Base-by-base conservation (phyloP, 305 asterid species). In the Fraxinus xanthoxyloides region DNA sequence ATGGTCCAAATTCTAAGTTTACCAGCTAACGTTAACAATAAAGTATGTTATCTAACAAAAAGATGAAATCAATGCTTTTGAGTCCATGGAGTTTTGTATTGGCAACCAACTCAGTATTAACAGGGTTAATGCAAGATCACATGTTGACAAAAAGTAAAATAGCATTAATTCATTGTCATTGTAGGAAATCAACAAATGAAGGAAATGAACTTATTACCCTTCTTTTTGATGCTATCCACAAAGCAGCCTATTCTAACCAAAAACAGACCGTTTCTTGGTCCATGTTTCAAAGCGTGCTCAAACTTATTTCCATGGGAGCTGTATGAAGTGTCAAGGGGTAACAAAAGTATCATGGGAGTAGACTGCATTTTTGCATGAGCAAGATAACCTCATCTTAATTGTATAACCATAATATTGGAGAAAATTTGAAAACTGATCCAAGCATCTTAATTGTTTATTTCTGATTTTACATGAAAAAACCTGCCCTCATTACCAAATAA, bases 231-330 rank as follows among this genome's bases (percentile, higher is more conserved):
- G 79, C 97, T 91, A 81, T 96, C 99, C 84, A 94, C 99, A 80
- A 96, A 93, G 98, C 99, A 96, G 77, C 95, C 91, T 78, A 94
- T 89, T 46, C 95, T 90, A 85, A 94, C 97, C 70, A 94, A 87
- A 89, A 84, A 88, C 43, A 96, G 91, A 81, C 98, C 98, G 75
- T 86, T 89, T 80, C 86, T 87, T 79, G 91, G 73, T 80, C 99
- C 98, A 83, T 94, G 95, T 90, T 92, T 93, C 88, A 86, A 76
- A 81, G 98, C 98, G 87, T 96, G 97, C 88, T 92, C 98, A 86
- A 90, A 93, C 81, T 93, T 96, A 78, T 85, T 91, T 26, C 98
- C 98, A 28, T 80, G 86, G 82, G 85, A 89, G 86, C 97, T 94
- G 97, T 96, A 84, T 40, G 30, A 69, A 83, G 72, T 77, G 92